Percentiles rank a stretch among this genome's conserved stretches.
phyloP scores from a whole-genome alignment of 495 filamentous ascomycete species.

The Mytilinidion resinicola region DNA sequence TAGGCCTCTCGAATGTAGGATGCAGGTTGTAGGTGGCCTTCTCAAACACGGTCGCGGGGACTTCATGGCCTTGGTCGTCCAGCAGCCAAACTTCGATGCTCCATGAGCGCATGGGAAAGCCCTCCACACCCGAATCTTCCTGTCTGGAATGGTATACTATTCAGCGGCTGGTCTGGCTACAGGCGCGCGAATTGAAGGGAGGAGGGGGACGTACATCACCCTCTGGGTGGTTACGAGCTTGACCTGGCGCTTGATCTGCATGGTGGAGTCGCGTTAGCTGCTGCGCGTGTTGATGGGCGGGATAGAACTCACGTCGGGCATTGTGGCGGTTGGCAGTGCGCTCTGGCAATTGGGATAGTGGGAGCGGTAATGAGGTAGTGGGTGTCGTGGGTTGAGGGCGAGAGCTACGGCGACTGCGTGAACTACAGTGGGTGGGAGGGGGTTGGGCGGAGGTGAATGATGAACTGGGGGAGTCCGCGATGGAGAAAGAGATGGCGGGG shows the following conservation, averaged over 20 bases:
- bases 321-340: constrained; percentile 13
- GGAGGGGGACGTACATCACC: constrained; percentile 60
- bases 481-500: background rate
- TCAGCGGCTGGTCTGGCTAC: constrained; percentile 1
- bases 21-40: constrained; percentile 89
- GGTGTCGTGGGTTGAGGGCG: background rate
- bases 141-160: constrained; percentile 38
- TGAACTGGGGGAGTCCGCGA: background rate
- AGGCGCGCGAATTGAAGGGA: constrained; percentile 5
- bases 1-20: constrained; percentile 79
- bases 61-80: constrained; percentile 53
- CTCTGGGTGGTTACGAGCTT: constrained; percentile 89
- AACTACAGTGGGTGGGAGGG: background rate
- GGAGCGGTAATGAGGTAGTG: background rate
- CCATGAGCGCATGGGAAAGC: constrained; percentile 81
- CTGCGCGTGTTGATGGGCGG: background rate
- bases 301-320: constrained; percentile 34
- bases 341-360: background rate
- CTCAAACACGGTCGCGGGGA: constrained; percentile 77
- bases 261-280: constrained; percentile 16
- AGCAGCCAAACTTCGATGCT: constrained; percentile 56
- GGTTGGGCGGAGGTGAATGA: background rate
- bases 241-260: constrained; percentile 74
- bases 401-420: background rate
- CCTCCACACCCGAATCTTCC: constrained; percentile 70